Evolutionary conservation across 495 filamentous ascomycete genomes (phyloP).

Genomic region (Aspergillus taichungensis): DNA sequence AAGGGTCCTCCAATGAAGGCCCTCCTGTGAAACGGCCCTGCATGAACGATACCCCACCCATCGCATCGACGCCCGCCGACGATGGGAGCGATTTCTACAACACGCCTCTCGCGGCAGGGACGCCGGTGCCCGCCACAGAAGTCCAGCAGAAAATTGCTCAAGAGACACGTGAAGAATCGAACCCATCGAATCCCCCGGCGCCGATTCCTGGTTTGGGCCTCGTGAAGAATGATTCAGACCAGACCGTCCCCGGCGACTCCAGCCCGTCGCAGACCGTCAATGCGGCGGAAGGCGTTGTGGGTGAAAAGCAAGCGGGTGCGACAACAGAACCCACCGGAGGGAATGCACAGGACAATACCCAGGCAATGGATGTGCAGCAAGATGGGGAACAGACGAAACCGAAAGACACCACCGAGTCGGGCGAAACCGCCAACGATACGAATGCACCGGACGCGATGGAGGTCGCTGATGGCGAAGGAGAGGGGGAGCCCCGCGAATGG

Average conservation of each 20-base stretch:
- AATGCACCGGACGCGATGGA: conserved; percentile 4
- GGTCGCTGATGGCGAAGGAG: conserved; percentile 32
- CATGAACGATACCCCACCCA: conserved; percentile 27
- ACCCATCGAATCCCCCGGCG: conserved; percentile 9
- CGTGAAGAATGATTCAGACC: conserved; percentile 19
- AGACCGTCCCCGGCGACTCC: conserved; percentile 3
- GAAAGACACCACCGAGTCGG: neutral
- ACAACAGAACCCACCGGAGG: conserved; percentile 3
- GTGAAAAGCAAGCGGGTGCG: neutral
- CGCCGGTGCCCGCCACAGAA: conserved; percentile 8
- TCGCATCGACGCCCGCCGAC: conserved; percentile 26
- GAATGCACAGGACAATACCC: neutral
- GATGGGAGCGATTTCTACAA: conserved; percentile 38
- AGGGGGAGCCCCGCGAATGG: conserved; percentile 63
- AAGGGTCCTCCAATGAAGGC: conserved; percentile 10
- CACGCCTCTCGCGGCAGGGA: conserved; percentile 25
- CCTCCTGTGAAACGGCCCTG: conserved; percentile 16
- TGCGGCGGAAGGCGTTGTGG: neutral
- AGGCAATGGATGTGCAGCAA: conserved; percentile 31
- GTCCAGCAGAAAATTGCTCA: conserved; percentile 1
- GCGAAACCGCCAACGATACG: neutral
- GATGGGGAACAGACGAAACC: conserved; percentile 7
- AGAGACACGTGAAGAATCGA: conserved; percentile 2
- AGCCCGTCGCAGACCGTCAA: neutral
- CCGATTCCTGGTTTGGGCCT: conserved; percentile 35